phyloP scores from a whole-genome alignment of 345 rosid species.

The Citrus medica region DNA sequence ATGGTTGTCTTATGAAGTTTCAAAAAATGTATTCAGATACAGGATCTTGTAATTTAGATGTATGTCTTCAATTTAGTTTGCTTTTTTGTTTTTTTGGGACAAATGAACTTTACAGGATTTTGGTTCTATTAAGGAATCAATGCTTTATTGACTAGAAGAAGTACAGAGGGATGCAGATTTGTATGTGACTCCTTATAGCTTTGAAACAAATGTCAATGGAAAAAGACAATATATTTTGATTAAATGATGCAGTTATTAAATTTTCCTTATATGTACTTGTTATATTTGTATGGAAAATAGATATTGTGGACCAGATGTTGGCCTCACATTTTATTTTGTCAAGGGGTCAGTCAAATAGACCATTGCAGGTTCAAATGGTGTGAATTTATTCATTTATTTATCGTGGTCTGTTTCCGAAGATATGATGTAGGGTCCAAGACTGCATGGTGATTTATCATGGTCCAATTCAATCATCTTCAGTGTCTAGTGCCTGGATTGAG shows the following conservation, averaged over 20 bases:
- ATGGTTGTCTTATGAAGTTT: neutral
- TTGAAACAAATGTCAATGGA: neutral
- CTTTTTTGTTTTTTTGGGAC: neutral
- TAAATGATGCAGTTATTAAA: neutral
- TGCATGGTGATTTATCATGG: neutral
- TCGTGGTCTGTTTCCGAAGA: neutral
- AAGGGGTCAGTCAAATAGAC: neutral
- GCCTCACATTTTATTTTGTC: neutral
- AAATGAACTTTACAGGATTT: neutral
- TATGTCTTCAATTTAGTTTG: neutral
- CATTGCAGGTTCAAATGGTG: neutral
- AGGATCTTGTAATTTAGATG: neutral
- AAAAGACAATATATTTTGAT: neutral
- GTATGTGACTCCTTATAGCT: neutral
- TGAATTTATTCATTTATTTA: neutral
- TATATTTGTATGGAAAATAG: neutral
- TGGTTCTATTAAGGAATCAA: neutral
- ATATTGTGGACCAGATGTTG: neutral
- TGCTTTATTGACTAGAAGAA: neutral
- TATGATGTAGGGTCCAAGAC: neutral
- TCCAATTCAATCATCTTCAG: neutral
- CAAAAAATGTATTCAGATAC: neutral
- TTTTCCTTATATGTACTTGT: neutral
- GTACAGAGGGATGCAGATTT: neutral
- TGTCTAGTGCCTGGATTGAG: neutral